Base-by-base conservation (phyloP, 805 yeast species). In the Isabelozyma gotoi region DNA sequence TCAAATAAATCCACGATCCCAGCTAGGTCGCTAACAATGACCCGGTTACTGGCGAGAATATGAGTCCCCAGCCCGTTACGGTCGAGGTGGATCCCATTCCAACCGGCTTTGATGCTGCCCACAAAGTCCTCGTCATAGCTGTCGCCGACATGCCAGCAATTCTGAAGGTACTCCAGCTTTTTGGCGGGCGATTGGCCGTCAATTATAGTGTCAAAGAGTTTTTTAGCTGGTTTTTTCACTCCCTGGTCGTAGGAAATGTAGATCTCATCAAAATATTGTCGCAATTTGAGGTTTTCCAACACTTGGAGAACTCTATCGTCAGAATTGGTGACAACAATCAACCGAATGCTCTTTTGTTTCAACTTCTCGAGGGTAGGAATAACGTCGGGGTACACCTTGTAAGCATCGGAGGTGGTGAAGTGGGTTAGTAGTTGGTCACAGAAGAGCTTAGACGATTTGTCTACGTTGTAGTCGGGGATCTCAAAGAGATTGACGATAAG, bases 111-210 rank as follows among this genome's bases (percentile, higher is more conserved):
- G 14, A 65, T 57, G 0, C 83, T 70, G 2, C 82, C 85, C 11
- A 65, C 53, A 43, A 77, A 66, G 56, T 85, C 92, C 40, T 79
- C 78, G 6, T 61, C 62, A 31, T 70, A 58, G 49, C 77, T 80
- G 55, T 85, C 91, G 0, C 92, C 92, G 38, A 84, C 63, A 56
- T 85, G 92, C 87, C 86, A 84, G 39, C 53, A 51, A 14, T 49
- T 55, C 19, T 53, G 55, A 15, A 63, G 42, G 19, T 40, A 45
- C 10, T 52, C 48, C 7, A 39, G 16, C 15, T 44, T 45, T 32
- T 49, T 42, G 18, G 42, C 18, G 15, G 39, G 12, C 49, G 36
- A 10, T 42, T 42, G 4, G 49, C 42, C 29, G 63, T 44, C 40
- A 60, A 21, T 14, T 41, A 16, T n/a, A 7, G 15, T 20, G 18